Evolutionary conservation across 257 asterid genomes (phyloP), one percentile per base, ranked within the genome.

Genomic region (Penstemon eatonii): DNA sequence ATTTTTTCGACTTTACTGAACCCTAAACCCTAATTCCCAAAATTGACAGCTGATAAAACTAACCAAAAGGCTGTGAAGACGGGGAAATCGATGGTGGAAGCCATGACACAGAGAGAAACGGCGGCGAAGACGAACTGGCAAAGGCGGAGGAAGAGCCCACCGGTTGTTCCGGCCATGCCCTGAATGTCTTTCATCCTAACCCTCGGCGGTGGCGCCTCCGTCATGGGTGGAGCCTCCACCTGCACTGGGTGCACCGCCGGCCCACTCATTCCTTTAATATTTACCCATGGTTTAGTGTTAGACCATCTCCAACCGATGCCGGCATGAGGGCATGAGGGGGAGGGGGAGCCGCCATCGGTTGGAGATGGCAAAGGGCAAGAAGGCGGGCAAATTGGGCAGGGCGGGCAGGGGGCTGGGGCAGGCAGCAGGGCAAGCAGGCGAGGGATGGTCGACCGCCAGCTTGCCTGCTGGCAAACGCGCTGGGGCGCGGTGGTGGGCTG

Each of bases 211-310:
- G 87, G 78, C 50, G 57, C 81, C 50, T 70, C 90, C 1, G 76
- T 61, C 19, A 64, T 63, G 76, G 79, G 72, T 45, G 83, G 81
- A 56, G 74, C 76, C 65, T 85, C 96, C 82, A 88, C 75, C 66
- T 85, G 89, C 81, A 88, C 85, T 71, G 97, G 97, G 66, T 88
- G 96, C 66, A 91, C 96, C 76, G 85, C 84, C 76, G 96, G 92
- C 50, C 91, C 75, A 82, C 92, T 88, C 97, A 88, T 86, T 59
- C 45, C 15, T 44, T 83, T 72, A 73, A 49, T 50, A 52, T 6
- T 60, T 13, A 42, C 65, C 63, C 80, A 69, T 78, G 64, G 63
- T 43, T 1, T 46, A 10, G 33, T 25, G 33, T 25, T 25, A 25
- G n/a, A n/a, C n/a, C n/a, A n/a, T n/a, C n/a, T n/a, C n/a, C n/a